Evolutionary conservation across 2,329 filamentous ascomycete species (phyloP).

Genomic region (Thielaviopsis musarum): DNA sequence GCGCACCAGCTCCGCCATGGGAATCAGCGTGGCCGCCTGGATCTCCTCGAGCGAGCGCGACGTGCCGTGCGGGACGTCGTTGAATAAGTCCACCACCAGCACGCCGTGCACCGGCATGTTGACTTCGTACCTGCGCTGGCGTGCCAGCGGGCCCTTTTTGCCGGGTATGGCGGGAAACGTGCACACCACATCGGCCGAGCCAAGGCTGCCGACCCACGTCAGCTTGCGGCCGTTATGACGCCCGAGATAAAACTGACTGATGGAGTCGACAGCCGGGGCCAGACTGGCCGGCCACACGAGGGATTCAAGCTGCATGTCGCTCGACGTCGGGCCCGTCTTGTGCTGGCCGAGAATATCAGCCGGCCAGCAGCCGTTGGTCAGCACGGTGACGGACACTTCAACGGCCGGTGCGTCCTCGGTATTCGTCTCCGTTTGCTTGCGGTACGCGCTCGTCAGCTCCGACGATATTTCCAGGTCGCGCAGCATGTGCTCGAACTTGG

Average conservation of each 20-base stretch:
- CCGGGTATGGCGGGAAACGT: conserved; percentile 55
- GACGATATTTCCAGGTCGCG: conserved; percentile 83
- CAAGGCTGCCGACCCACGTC: conserved; percentile 58
- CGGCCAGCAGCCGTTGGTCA: conserved; percentile 93
- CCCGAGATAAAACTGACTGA: conserved; percentile 74
- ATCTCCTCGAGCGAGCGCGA: conserved; percentile 55
- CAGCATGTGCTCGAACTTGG: conserved; percentile 94
- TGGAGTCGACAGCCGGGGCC: conserved; percentile 20
- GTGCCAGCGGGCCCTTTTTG: conserved; percentile 43
- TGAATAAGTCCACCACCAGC: conserved; percentile 80
- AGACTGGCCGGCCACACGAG: conserved; percentile 12
- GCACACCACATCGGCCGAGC: conserved; percentile 74
- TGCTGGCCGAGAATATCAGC: conserved; percentile 63
- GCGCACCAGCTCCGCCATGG: conserved; percentile 53
- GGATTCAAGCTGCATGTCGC: conserved; percentile 22
- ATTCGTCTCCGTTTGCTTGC: conserved; percentile 23
- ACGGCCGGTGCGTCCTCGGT: conserved; percentile 25
- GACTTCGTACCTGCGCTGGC: conserved; percentile 66
- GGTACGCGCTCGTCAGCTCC: conserved; percentile 62
- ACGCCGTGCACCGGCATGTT: conserved; percentile 88
- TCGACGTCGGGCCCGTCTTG: conserved; percentile 21
- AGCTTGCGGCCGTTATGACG: conserved; percentile 79
- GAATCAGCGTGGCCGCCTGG: conserved; percentile 65
- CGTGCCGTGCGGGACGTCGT: conserved; percentile 40
- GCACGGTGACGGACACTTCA: conserved; percentile 68